These are phyloP conservation scores for Phoma herbarum DNA, from an alignment of 2,329 filamentous ascomycete genomes.

Conservation along the genomic window DNA sequence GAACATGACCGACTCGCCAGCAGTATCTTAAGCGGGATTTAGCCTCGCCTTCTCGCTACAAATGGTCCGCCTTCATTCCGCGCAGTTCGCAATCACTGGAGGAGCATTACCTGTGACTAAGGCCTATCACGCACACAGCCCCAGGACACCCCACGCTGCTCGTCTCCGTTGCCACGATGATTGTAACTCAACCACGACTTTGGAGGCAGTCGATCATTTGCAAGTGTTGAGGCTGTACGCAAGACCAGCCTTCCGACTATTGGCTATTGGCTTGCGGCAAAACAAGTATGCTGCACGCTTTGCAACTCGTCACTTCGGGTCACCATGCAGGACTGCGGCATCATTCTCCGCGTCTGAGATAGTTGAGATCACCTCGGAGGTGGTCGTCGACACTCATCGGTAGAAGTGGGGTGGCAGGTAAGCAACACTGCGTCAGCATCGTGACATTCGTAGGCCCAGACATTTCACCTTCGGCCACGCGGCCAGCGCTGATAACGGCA, in stretches of 20 bases:
- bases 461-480: slow-evolving; percentile 13
- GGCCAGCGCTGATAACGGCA: background rate
- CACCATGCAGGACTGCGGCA: background rate
- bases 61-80: background rate
- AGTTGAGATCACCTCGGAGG: background rate
- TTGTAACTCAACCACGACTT: background rate
- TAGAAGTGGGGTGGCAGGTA: slow-evolving; percentile 7
- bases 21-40: slow-evolving; percentile 7
- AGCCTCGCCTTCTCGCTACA: background rate
- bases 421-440: slow-evolving; percentile 20
- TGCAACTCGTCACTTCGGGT: slow-evolving; percentile 1
- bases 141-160: background rate
- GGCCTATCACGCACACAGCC: background rate
- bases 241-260: background rate
- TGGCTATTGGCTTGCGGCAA: slow-evolving; percentile 4
- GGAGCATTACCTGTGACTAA: slow-evolving; percentile 7
- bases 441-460: slow-evolving; percentile 1
- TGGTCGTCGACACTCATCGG: slow-evolving; percentile 13
- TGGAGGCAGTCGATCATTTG: background rate
- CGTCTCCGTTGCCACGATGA: background rate
- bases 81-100: background rate
- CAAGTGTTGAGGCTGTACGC: slow-evolving; percentile 1
- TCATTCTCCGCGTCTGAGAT: background rate
- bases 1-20: slow-evolving; percentile 5
- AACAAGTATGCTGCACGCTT: slow-evolving; percentile 3